Evolutionary conservation across 805 yeast genomes (phyloP), one percentile per base, ranked within the genome.

Genomic region (Sugiyamaella chiloensis): DNA sequence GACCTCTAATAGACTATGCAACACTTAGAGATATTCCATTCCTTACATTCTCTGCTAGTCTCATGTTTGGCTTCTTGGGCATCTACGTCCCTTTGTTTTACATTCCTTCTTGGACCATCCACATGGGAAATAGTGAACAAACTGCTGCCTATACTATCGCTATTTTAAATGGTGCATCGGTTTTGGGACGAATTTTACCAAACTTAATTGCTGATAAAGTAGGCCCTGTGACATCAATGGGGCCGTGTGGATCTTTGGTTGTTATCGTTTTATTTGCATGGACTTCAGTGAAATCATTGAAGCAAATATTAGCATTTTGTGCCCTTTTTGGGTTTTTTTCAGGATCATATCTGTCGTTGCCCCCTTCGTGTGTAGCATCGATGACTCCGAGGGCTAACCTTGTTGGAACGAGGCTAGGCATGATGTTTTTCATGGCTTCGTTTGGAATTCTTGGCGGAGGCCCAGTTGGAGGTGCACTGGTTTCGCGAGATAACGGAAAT

Each of bases 391-490:
- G 62, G 30, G 42, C 60, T 29, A 51, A 52, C 8, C 42, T 57
- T 24, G 52, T 61, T 11, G 67, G 68, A 4, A 56, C 59, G 5
- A 50, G 67, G 6, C 84, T 87, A 87, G 86, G 86, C 2, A 50
- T 80, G 32, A 75, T 87, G 1, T 69, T 85, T 29, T 69, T 75
- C 5, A 57, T 73, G 9, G 80, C 83, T 34, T 73, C 89, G 0
- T 71, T 76, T 56, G 80, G 76, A 1, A 46, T 54, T 26, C 54
- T 64, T 4, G 42, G 57, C 1, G 68, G 67, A 0, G 56, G 64
- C 7, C 65, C 68, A 1, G 41, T 63, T 12, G 65, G 63, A 1
- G 68, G 68, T 5, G 60, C 60, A 1, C 40, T 57, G 12, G 47
- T 55, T 14, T 39, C 46, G 3, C 32, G 48, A 6, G 26, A 46